Conservation (phyloP, 2,329 filamentous ascomycete species). For the Madurella fahalii region DNA sequence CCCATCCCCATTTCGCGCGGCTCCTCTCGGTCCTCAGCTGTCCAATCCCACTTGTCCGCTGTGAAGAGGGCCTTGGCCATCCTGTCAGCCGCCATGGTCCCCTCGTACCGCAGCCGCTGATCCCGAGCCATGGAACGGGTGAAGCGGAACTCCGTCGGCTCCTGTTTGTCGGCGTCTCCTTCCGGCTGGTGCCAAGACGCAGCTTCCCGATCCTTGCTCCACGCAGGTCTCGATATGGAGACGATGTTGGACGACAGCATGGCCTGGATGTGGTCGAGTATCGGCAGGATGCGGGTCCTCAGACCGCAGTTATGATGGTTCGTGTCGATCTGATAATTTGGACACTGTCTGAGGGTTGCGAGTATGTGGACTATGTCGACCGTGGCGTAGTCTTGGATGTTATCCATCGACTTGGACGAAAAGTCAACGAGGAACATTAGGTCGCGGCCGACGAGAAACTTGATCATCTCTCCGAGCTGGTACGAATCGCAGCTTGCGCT, state of each 20-base stretch:
- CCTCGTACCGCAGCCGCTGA: slow-evolving; percentile 46
- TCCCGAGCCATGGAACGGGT: slow-evolving; percentile 49
- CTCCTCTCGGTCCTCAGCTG: slow-evolving; percentile 39
- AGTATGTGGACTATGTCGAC: slow-evolving; percentile 61
- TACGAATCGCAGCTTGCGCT: slow-evolving; percentile 71
- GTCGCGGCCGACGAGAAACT: slow-evolving; percentile 61
- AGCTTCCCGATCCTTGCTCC: slow-evolving; percentile 40
- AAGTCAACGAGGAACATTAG: slow-evolving; percentile 59
- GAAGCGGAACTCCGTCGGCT: slow-evolving; percentile 41
- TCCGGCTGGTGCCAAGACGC: slow-evolving; percentile 38
- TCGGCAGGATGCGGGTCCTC: slow-evolving; percentile 59
- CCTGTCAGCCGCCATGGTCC: slow-evolving; percentile 46
- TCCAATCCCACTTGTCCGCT: slow-evolving; percentile 57
- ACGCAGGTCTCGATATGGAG: slow-evolving; percentile 41
- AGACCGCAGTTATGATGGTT: slow-evolving; percentile 72
- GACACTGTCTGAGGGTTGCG: slow-evolving; percentile 58
- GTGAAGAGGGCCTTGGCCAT: slow-evolving; percentile 53
- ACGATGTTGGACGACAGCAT: slow-evolving; percentile 48
- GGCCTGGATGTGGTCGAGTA: slow-evolving; percentile 60
- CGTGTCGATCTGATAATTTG: slow-evolving; percentile 69
- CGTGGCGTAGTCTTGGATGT: slow-evolving; percentile 37
- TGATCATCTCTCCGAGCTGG: slow-evolving; percentile 73
- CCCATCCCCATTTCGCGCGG: background rate
- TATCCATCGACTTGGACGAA: slow-evolving; percentile 32
- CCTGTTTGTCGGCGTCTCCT: slow-evolving; percentile 18